Evolutionary conservation across 495 filamentous ascomycete genomes (phyloP), one percentile per base, ranked within the genome.

Genomic region (Daldinia childiae): DNA sequence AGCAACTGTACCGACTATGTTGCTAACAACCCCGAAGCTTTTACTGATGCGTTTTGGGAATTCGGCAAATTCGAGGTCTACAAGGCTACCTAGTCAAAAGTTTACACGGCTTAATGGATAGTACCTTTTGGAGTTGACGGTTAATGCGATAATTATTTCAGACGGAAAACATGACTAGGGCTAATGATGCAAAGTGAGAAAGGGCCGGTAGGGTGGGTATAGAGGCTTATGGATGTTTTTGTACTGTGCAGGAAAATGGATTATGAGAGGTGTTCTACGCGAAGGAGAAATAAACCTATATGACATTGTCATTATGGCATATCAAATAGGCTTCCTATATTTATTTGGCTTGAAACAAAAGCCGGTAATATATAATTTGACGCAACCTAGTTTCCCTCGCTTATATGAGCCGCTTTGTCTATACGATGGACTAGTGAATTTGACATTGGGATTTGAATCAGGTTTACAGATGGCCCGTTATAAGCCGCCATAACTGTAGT

Each of bases 1-100:
- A 80, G 79, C 38, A 85, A 85, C 36, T 93, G 90, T 78, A 79
- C 82, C 11, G 82, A 87, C 54, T 90, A 84, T 68, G 90, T 92
- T 15, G 82, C 86, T 36, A 88, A 90, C 68, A 88, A 90, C 72
- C 87, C 87, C 0, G 52, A 74, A 5, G 89, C 86, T 0, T 92
- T 92, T 74, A 63, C 64, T n/a, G 79, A 89, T 45, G 83, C 88
- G 0, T 92, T 87, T 74, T 93, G 90, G 90, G 79, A 85, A 39
- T 87, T 93, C 76, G 90, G 89, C 15, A 82, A 82, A 6, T 86
- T 92, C 57, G 82, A 86, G 62, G 87, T 93, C 15, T 92, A 89
- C 71, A 77, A 84, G 72, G 77, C 70, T 15, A 56, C 71, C n/a
- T 76, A 56, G 54, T 29, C 38, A 1, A 21, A 30, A 12, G 15